phyloP scores from a whole-genome alignment of 2,329 filamentous ascomycete species.

The Fusarium redolens region DNA sequence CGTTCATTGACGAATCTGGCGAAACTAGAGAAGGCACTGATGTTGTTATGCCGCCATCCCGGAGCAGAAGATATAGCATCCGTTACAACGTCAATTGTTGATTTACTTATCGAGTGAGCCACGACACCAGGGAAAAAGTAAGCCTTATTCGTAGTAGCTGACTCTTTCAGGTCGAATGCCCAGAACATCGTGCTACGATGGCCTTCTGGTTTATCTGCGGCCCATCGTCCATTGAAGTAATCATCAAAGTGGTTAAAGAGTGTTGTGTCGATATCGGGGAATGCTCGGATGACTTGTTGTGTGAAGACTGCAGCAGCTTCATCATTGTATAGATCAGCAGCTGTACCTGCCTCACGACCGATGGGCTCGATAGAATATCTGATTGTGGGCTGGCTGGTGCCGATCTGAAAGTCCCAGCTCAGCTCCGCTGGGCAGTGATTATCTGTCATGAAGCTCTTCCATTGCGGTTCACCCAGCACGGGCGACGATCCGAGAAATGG shows the following conservation, averaged over 20 bases:
- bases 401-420: constrained; percentile 51
- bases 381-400: constrained; percentile 40
- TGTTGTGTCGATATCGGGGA: background rate
- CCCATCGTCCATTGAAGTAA: background rate
- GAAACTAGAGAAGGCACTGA: constrained; percentile 3
- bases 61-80: constrained; percentile 36
- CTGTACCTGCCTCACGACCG: constrained; percentile 42
- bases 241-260: background rate
- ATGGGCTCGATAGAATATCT: constrained; percentile 51
- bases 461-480: background rate
- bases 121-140: background rate
- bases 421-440: constrained; percentile 52
- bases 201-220: accelerated
- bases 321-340: constrained; percentile 41
- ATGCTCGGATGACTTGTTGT: accelerated
- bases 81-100: constrained; percentile 1
- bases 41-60: background rate
- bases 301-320: background rate
- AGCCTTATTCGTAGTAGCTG: accelerated
- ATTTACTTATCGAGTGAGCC: background rate
- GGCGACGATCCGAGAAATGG: background rate
- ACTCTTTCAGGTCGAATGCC: background rate
- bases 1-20: background rate
- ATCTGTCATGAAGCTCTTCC: constrained; percentile 56
- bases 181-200: background rate